These are phyloP conservation scores for Tricholoma sp. DNA, from an alignment of 768 basidiomycete species.

Conservation along the genomic window DNA sequence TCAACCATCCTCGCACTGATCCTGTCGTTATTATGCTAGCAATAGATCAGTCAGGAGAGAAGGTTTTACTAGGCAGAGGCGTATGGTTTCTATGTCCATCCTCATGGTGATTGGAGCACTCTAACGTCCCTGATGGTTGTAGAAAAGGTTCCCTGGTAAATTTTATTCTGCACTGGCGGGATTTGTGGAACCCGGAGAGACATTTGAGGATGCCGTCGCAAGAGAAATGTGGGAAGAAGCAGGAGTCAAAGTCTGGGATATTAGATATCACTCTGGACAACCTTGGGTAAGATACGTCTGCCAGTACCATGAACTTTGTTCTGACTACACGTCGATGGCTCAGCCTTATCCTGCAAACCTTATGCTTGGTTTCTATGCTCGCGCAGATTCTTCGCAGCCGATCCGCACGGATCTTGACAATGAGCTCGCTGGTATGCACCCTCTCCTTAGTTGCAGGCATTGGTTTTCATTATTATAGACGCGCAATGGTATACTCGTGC, in stretches of 20 bases:
- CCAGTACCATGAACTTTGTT: neutral
- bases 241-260: conserved; percentile 80
- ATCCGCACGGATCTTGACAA: conserved; percentile 89
- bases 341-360: conserved; percentile 89
- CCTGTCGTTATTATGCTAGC: conserved; percentile 91
- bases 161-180: conserved; percentile 92
- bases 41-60: conserved; percentile 74
- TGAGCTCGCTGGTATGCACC: conserved; percentile 76
- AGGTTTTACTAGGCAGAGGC: conserved; percentile 82
- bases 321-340: neutral
- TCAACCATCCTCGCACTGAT: conserved; percentile 76
- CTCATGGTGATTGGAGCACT: neutral
- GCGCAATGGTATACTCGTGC: conserved; percentile 84
- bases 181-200: conserved; percentile 92
- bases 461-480: conserved; percentile 39
- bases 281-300: conserved; percentile 61
- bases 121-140: conserved; percentile 5
- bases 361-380: conserved; percentile 88
- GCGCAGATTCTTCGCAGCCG: conserved; percentile 64
- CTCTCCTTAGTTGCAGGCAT: neutral
- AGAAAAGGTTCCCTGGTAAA: conserved; percentile 62
- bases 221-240: conserved; percentile 97
- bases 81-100: conserved; percentile 34
- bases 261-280: conserved; percentile 81
- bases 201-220: conserved; percentile 88